phyloP scores from a whole-genome alignment of 805 yeast species.

The Alloascoidea africana region DNA sequence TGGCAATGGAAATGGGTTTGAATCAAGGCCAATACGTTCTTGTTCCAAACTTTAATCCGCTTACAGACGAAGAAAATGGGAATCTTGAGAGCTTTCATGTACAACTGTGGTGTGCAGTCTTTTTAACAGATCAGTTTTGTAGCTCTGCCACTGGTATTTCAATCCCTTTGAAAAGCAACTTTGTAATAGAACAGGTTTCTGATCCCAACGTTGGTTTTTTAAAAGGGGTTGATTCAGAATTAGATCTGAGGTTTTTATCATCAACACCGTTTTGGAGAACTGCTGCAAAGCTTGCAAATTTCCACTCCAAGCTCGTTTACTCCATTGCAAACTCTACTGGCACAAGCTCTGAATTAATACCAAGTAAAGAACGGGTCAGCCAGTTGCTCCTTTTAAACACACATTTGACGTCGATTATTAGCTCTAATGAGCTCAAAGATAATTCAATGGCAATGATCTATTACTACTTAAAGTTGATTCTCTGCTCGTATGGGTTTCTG shows the following conservation, averaged over 20 bases:
- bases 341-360: background rate
- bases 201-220: too few species aligned
- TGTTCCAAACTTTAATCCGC: background rate
- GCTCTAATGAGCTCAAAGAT: conserved; percentile 32
- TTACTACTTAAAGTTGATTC: conserved; percentile 62
- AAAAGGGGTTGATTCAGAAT: too few species aligned
- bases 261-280: background rate
- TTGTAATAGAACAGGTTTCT: background rate
- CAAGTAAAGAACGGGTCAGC: background rate
- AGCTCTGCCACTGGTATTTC: background rate
- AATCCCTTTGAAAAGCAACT: background rate
- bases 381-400: background rate
- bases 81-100: background rate
- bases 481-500: conserved; percentile 79
- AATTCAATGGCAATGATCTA: conserved; percentile 62
- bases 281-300: background rate
- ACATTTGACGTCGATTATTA: background rate
- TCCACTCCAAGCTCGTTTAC: background rate
- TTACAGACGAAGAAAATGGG: background rate
- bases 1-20: conserved; percentile 75
- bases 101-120: background rate
- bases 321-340: background rate
- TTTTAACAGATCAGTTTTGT: background rate
- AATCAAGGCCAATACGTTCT: conserved; percentile 48
- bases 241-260: background rate